phyloP scores from a whole-genome alignment of 768 basidiomycete species.

The Fomitopsis serialis region DNA sequence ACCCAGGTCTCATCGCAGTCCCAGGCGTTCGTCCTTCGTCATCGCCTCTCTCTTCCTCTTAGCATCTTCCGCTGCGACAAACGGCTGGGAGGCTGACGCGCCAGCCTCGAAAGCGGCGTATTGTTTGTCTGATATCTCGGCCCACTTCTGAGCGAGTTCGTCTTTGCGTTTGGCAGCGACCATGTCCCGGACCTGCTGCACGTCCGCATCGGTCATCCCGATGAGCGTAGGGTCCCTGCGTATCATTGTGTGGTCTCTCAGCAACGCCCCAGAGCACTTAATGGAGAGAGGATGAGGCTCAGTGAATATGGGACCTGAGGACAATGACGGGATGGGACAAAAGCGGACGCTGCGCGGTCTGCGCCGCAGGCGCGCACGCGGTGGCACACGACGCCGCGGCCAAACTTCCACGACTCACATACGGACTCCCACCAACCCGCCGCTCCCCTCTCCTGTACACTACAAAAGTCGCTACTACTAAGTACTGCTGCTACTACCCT shows the following conservation, averaged over 20 bases:
- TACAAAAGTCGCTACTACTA: neutral
- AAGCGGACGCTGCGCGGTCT: conserved; percentile 10
- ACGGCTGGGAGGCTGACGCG: conserved; percentile 6
- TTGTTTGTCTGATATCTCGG: conserved; percentile 1
- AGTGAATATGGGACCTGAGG: neutral
- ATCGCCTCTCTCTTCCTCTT: conserved; percentile 29
- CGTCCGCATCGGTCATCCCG: conserved; percentile 69
- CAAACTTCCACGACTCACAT: neutral
- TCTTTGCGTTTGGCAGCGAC: conserved; percentile 30
- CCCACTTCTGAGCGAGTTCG: conserved; percentile 9
- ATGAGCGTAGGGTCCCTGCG: conserved; percentile 74
- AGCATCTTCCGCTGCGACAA: conserved; percentile 29
- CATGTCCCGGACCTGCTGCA: conserved; percentile 66
- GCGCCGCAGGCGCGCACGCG: conserved; percentile 11
- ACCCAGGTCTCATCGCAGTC: conserved; percentile 12
- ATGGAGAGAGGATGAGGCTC: conserved; percentile 10
- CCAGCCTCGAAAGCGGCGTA: neutral
- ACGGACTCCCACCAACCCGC: neutral
- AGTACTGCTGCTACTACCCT: neutral
- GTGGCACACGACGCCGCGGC: neutral
- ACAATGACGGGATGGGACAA: conserved; percentile 14
- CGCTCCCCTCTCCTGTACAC: neutral
- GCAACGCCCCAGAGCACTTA: neutral
- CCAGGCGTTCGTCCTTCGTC: conserved; percentile 30
- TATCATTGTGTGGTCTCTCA: conserved; percentile 55